Evolutionary conservation across 73 alveolate genomes (phyloP).

Genomic region (Effrenium voratum): DNA sequence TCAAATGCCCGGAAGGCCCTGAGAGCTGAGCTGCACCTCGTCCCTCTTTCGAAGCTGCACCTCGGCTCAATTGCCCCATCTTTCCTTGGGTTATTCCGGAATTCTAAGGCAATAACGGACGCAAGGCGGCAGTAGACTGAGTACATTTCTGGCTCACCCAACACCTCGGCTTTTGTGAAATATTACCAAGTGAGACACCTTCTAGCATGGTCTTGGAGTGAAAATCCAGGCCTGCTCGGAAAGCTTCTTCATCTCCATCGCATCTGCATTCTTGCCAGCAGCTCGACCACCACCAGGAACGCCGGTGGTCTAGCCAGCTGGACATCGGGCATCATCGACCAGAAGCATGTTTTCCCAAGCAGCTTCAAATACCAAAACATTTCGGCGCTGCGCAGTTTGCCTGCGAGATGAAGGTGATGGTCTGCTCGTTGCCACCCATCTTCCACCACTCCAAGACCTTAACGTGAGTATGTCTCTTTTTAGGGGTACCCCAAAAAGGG

Average conservation of each 20-base stretch:
- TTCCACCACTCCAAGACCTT: conserved; percentile 77
- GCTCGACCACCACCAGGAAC: conserved; percentile 40
- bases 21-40: conserved; percentile 47
- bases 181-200: too few relatives aligned
- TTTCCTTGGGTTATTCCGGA: background rate
- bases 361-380: too few relatives aligned
- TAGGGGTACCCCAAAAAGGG: too few relatives aligned
- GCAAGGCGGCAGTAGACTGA: conserved; percentile 70
- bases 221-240: conserved; percentile 88
- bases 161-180: too few relatives aligned
- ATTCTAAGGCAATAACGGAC: background rate
- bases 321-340: background rate
- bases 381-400: too few relatives aligned
- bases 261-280: conserved; percentile 32
- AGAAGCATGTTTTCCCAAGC: too few relatives aligned
- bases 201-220: too few relatives aligned
- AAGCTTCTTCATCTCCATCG: conserved; percentile 55
- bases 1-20: too few relatives aligned
- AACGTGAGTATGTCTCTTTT: too few relatives aligned
- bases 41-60: conserved; percentile 78
- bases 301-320: conserved; percentile 34
- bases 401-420: conserved; percentile 63
- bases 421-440: conserved; percentile 59
- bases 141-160: conserved; percentile 59
- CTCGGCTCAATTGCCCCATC: background rate